Evolutionary conservation across 768 basidiomycete species (phyloP), one percentile per base, ranked within the genome.

Genomic region (Boletus barrowsii): DNA sequence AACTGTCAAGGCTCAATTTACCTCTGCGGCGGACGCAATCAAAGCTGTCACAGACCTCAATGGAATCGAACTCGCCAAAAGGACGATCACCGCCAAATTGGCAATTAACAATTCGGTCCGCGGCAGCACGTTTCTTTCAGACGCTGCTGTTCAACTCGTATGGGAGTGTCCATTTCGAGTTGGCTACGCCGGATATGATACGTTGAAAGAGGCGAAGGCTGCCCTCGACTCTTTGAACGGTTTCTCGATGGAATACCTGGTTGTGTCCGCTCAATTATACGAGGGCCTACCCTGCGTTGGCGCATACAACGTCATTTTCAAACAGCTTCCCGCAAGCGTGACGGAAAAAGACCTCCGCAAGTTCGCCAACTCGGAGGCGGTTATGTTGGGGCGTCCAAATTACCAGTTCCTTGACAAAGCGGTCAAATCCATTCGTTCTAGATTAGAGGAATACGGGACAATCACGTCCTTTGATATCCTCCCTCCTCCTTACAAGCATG

Each of bases 141-240:
- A 87, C 55, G 81, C 77, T 1, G 72, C 76, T 2, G 80, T 88
- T 10, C 78, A 79, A 15, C 68, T 92, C 32, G 66, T 74, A 15
- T 88, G 86, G 80, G 79, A 82, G 5, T 79, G 78, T 3, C 84
- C 90, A 0, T 67, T 70, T 18, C 76, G 75, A 40, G 72, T 73
- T 1, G 87, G 79, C 0, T 92, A 81, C 55, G 82, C 79, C 14
- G 89, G 90, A 2, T 92, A 87, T 59, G 63, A 71, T 0, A 78
- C 74, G 1, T 58, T 72, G 48, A 69, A 72, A 41, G 72, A 75
- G 10, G 88, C 90, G 0, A 67, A 77, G 22, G 62, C 67, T 20
- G 87, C 80, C 2, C 76, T 89, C 7, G 67, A 72, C 10, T 66
- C 70, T 1, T 72, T 81, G 0, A 70, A 74, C 15, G 69, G 67